A percentile compares a stretch with the other conserved stretches of the same genome.
Evolutionary conservation across 495 filamentous ascomycete genomes (phyloP).

Genomic region (Clavariopsis aquatica): DNA sequence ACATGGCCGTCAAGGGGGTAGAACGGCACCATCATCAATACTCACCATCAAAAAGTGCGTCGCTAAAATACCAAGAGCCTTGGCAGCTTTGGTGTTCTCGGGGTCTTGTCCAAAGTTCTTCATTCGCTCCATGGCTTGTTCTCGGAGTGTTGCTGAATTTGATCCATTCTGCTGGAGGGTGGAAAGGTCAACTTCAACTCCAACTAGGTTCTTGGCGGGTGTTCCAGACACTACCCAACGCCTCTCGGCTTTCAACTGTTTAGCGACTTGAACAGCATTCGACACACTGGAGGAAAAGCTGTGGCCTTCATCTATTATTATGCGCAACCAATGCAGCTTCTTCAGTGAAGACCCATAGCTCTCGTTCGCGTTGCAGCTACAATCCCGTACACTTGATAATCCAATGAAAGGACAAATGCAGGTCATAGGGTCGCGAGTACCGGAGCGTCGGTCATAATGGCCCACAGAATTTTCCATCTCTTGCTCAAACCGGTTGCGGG

Average conservation of each 20-base stretch:
- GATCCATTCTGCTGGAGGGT: conserved; percentile 39
- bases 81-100: conserved; percentile 42
- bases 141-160: conserved; percentile 39
- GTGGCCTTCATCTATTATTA: conserved; percentile 93
- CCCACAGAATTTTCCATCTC: conserved; percentile 51
- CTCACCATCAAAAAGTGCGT: conserved; percentile 69
- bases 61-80: conserved; percentile 75
- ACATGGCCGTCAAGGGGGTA: neutral
- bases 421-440: conserved; percentile 25
- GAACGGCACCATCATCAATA: no score
- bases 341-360: conserved; percentile 64
- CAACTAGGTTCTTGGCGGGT: conserved; percentile 77
- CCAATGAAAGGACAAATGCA: conserved; percentile 52
- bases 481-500: conserved; percentile 69
- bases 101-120: conserved; percentile 39
- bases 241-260: conserved; percentile 67
- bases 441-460: conserved; percentile 41
- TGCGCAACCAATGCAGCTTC: conserved; percentile 75
- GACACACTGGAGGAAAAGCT: conserved; percentile 63
- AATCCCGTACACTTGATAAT: conserved; percentile 46
- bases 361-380: conserved; percentile 46
- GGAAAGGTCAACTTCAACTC: conserved; percentile 66
- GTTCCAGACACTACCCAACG: conserved; percentile 93
- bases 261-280: conserved; percentile 66
- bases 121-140: conserved; percentile 38